Evolutionary conservation across 768 basidiomycete species (phyloP).

Genomic region (Lepiota subincarnata): DNA sequence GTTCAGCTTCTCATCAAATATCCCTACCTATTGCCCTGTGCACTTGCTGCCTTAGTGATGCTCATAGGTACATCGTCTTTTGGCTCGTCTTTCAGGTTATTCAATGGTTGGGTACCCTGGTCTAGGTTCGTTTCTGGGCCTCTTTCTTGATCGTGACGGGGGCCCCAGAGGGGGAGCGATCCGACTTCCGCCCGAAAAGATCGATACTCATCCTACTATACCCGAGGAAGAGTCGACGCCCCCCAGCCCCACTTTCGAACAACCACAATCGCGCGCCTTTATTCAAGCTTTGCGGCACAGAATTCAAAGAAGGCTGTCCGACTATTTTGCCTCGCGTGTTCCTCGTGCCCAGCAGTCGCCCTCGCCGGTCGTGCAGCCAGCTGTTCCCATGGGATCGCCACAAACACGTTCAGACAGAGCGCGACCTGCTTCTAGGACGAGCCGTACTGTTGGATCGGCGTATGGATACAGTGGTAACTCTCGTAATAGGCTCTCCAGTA

Average conservation of each 20-base stretch:
- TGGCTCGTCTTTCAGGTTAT: background rate
- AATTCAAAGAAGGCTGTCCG: conserved; percentile 53
- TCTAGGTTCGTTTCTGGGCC: conserved; percentile 78
- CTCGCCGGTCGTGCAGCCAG: conserved; percentile 31
- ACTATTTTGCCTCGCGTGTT: conserved; percentile 52
- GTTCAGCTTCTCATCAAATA: conserved; percentile 67
- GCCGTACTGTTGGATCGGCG: conserved; percentile 68
- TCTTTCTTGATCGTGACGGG: conserved; percentile 89
- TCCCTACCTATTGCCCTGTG: conserved; percentile 89
- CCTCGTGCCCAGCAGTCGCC: conserved; percentile 32
- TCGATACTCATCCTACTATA: conserved; percentile 43
- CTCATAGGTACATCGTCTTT: conserved; percentile 48
- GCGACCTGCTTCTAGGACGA: conserved; percentile 51
- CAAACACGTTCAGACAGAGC: conserved; percentile 39
- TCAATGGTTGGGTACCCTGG: background rate
- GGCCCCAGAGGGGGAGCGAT: conserved; percentile 87
- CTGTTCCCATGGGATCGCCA: conserved; percentile 43
- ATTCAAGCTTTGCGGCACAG: conserved; percentile 41
- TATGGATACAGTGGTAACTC: conserved; percentile 68
- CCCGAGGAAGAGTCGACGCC: conserved; percentile 59
- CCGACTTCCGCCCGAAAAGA: conserved; percentile 77
- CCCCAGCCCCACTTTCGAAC: conserved; percentile 44
- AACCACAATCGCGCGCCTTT: conserved; percentile 34
- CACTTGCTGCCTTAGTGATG: conserved; percentile 73
- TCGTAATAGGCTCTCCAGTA: conserved; percentile 52